Base-by-base conservation (phyloP, 345 rosid genomes). In the Melaleuca quinquenervia region DNA sequence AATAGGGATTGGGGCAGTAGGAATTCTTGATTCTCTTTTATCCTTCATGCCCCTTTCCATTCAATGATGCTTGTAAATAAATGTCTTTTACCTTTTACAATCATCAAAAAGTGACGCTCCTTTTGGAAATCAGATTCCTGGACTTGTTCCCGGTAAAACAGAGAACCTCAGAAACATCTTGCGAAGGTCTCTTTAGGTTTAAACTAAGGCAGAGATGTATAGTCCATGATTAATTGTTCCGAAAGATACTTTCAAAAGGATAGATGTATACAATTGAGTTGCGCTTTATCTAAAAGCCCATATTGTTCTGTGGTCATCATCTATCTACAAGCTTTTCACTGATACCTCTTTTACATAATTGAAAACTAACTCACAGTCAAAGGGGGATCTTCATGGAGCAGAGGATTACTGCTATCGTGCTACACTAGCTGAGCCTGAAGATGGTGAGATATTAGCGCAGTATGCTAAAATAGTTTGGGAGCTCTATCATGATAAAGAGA, bases 391-490 rank as follows among this genome's bases (percentile, higher is more conserved):
- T 56, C 89, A 55, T 88, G 96, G 93, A 83, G 98, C 98, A 29
- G 94, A 93, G 91, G 94, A 94, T 82, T 93, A 91, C 88, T 95
- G 90, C 91, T 92, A 83, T 20, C 93, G 93, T 22, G 95, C 96
- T 60, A 90, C 90, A 16, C 75, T 94, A 56, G 98, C 93, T 75
- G 94, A 94, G 86, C 98, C 98, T 83, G 90, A 88, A 84, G 92
- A 94, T 64, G 92, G 94, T 82, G 89, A 91, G 55, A 91, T 90
- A 41, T 90, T 94, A 74, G 74, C 92, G 21, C 89, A 90, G 88
- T 93, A 93, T 88, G 99, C 96, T 86, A 93, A 92, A 89, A 84
- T 94, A 83, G 90, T 90, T 5, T 95, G 96, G 99, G 91, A 94
- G 86, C 91, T 93, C 84, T 91, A 95, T 88, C 91, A 87, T 84